Evolutionary conservation across 2,329 filamentous ascomycete species (phyloP), one percentile per base, ranked within the genome.

Genomic region (Arthrobotrys megalospora): DNA sequence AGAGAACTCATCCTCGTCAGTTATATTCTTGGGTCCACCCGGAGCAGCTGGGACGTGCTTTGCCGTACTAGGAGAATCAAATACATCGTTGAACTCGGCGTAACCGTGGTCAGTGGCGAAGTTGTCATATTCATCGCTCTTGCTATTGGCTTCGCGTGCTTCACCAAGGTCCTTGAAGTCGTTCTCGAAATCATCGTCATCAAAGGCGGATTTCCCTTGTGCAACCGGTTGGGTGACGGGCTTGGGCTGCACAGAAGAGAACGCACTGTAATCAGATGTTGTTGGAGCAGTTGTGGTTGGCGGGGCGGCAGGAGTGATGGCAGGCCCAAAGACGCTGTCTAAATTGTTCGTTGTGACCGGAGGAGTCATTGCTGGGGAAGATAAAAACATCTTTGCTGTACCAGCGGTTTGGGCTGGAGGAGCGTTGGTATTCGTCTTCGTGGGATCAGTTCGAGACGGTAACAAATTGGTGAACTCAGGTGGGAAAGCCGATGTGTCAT

Each of bases 131-230:
- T 95, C 92, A 75, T 95, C 90, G 24, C 89, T 90, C 60, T 91
- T 86, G 68, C 87, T 86, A 62, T 85, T 85, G 6, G 85, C 92
- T 84, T 96, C 93, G 83, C 93, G 93, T 52, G 93, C 93, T 82
- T 96, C 93, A 76, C 93, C 91, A 14, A 96, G 88, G 69, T 93
- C 93, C 81, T 93, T 92, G 81, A 96, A 96, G 48, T 93, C 92
- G 80, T 91, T 89, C 62, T 93, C 92, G 77, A 94, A 89, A 47
- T 80, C 80, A 63, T 94, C 92, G 68, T 88, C 87, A 78, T 92
- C 91, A 83, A 94, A 93, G 1, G 89, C 87, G 19, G 88, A 52
- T 36, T 85, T 80, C 86, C 86, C 14, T 84, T 82, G 82, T 75
- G 85, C 84, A 41, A 83, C 81, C 24, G 83, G 82, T 48, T 83